Evolutionary conservation across 2,329 filamentous ascomycete species (phyloP).

Genomic region (Neodidymelliopsis sp.): DNA sequence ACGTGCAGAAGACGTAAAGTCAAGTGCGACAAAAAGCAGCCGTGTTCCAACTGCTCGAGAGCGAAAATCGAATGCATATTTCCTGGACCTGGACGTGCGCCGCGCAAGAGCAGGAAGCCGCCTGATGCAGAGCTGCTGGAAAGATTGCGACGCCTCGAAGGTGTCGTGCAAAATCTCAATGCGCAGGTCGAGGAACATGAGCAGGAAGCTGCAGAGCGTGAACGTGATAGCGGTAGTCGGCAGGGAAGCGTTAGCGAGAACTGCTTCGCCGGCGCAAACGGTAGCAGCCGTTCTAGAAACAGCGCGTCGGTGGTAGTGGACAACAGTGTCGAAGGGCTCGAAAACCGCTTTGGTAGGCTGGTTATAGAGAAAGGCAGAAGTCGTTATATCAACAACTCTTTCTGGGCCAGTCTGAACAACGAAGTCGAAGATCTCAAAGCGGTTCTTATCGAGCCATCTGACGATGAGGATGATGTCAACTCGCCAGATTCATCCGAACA

Average conservation of each 20-base stretch:
- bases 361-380: constrained; percentile 75
- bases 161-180: constrained; percentile 71
- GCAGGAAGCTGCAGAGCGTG: constrained; percentile 41
- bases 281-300: background rate
- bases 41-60: constrained; percentile 77
- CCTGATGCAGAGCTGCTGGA: constrained; percentile 76
- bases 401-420: constrained; percentile 78
- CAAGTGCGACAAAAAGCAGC: constrained; percentile 79
- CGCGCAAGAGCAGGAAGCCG: constrained; percentile 71
- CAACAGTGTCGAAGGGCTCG: constrained; percentile 47
- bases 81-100: constrained; percentile 75
- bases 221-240: constrained; percentile 19
- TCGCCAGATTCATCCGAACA: constrained; percentile 46
- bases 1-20: constrained; percentile 65
- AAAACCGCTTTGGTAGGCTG: constrained; percentile 70
- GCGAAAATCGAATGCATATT: constrained; percentile 76
- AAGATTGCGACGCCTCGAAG: constrained; percentile 74
- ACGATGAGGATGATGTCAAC: constrained; percentile 65
- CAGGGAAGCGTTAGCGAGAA: constrained; percentile 21
- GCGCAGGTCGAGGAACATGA: constrained; percentile 48
- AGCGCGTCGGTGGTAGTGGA: constrained; percentile 37
- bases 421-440: constrained; percentile 73
- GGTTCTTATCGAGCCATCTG: constrained; percentile 67
- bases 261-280: constrained; percentile 1
- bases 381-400: constrained; percentile 77